Evolutionary conservation across 768 basidiomycete genomes (phyloP).

Genomic region (Paxillus rubicundulus): DNA sequence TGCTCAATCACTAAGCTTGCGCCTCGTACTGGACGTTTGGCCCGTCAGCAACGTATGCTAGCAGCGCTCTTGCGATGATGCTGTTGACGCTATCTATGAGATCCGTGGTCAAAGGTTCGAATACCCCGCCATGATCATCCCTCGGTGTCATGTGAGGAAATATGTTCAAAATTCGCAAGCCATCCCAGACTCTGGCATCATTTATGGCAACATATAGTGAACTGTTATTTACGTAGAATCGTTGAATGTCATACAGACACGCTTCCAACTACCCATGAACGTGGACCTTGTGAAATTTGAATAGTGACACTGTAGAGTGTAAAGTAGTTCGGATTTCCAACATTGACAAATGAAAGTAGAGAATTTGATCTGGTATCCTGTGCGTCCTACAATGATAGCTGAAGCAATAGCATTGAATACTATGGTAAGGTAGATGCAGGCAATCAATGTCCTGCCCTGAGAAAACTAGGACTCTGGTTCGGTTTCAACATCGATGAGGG

Average conservation of each 20-base stretch:
- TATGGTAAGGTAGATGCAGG: constrained; percentile 22
- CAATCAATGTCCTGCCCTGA: constrained; percentile 10
- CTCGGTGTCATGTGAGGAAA: neutral
- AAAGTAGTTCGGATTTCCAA: neutral
- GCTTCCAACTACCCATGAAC: too few species aligned
- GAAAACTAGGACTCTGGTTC: constrained; percentile 19
- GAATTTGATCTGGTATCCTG: constrained; percentile 5
- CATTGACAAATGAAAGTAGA: neutral
- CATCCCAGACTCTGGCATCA: too few species aligned
- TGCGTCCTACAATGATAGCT: constrained; percentile 25
- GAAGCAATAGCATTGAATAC: constrained; percentile 32
- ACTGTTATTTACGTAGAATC: too few species aligned
- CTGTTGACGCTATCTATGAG: constrained; percentile 58
- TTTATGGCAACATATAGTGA: too few species aligned
- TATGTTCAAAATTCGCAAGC: neutral
- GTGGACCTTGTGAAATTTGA: too few species aligned
- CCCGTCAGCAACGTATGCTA: constrained; percentile 70
- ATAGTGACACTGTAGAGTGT: neutral
- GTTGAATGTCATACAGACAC: too few species aligned
- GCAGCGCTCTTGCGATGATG: constrained; percentile 64
- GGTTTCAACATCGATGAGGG: constrained; percentile 29
- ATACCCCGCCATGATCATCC: constrained; percentile 7
- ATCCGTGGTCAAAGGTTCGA: constrained; percentile 32
- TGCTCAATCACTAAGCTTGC: constrained; percentile 52
- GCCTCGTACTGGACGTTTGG: constrained; percentile 88